Evolutionary conservation across 371 early-diverging fungal species (phyloP).

Genomic region (Phascolomyces articulosus): DNA sequence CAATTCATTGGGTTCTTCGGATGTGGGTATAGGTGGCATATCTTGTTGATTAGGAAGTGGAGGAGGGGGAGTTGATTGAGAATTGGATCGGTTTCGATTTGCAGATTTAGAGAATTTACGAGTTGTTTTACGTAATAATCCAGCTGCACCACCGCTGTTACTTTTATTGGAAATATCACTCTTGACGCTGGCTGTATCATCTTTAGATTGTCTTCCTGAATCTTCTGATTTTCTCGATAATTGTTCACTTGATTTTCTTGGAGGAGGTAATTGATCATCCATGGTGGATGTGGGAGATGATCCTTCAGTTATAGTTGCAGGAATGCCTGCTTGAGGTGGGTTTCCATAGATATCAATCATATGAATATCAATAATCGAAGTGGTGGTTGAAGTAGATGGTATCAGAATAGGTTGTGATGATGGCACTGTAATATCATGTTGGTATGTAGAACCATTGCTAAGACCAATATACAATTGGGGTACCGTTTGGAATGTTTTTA

Average conservation of each 20-base stretch:
- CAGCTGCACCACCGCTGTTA: background rate
- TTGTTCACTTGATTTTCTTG: too few species aligned
- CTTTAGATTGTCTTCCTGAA: background rate
- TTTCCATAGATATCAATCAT: conserved; percentile 28
- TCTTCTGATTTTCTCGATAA: background rate
- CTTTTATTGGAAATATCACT: conserved; percentile 7
- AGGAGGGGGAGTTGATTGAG: conserved; percentile 1
- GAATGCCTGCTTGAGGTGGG: background rate
- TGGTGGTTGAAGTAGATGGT: background rate
- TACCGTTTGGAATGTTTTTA: background rate
- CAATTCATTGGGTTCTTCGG: background rate
- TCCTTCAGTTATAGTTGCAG: too few species aligned
- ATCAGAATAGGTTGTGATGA: background rate
- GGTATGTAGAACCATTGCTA: conserved; percentile 38
- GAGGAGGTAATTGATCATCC: too few species aligned
- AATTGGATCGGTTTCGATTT: background rate
- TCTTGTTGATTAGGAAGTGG: background rate
- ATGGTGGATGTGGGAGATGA: too few species aligned
- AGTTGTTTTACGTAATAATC: conserved; percentile 15
- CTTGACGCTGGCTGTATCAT: conserved; percentile 4
- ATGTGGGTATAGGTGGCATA: background rate
- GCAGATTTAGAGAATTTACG: conserved; percentile 12
- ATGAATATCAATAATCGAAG: conserved; percentile 21
- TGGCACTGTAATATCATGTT: conserved; percentile 20
- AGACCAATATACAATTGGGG: conserved; percentile 29